Evolutionary conservation across 345 rosid species (phyloP).

Genomic region (Eucalyptus marginata): DNA sequence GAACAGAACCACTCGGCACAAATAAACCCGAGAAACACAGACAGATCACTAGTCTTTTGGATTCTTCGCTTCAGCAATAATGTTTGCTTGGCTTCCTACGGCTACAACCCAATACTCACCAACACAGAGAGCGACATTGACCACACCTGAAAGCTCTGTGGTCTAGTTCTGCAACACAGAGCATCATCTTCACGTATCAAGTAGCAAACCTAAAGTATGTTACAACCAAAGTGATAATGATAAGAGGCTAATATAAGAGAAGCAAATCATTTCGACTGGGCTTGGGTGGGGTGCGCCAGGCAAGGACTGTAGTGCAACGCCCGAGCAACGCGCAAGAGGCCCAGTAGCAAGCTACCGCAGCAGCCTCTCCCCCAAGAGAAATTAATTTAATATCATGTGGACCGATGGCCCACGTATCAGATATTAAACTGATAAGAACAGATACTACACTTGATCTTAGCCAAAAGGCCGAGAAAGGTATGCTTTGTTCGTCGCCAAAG

Average conservation of each 20-base stretch:
- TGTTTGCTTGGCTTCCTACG: background rate
- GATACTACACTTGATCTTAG: slow-evolving; percentile 53
- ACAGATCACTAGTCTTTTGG: background rate
- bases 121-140: background rate
- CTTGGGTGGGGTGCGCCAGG: background rate
- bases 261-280: background rate
- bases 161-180: background rate
- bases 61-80: background rate
- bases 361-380: background rate
- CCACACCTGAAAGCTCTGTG: background rate
- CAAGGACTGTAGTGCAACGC: background rate
- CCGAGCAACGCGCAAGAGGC: background rate
- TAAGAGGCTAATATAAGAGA: too few species aligned
- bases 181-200: background rate
- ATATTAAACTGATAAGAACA: slow-evolving; percentile 49
- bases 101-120: background rate
- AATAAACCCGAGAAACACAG: background rate
- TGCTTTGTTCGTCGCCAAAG: background rate
- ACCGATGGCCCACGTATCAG: slow-evolving; percentile 18
- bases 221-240: background rate
- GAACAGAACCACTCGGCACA: background rate
- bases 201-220: background rate
- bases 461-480: slow-evolving; percentile 57
- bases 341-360: background rate
- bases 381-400: slow-evolving; percentile 20